A percentile compares a stretch with the other conserved stretches of the same genome.
phyloP scores from a whole-genome alignment of 352 stramenopile genomes.

The Discostella stelligera region DNA sequence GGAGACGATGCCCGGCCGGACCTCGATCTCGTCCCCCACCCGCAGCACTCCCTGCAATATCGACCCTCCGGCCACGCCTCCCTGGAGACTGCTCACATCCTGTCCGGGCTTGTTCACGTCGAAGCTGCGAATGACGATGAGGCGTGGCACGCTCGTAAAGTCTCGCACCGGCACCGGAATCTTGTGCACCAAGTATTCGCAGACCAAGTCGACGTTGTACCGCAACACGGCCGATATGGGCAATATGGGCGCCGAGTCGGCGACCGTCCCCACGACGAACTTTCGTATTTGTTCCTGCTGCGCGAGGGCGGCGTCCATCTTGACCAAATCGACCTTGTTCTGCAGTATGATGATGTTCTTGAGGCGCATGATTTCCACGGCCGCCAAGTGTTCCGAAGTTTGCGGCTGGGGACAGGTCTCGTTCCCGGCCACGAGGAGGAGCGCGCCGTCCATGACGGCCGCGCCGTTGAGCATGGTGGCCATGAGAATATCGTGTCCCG shows the following conservation, averaged over 20 bases:
- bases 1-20: constrained; percentile 97
- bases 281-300: constrained; percentile 96
- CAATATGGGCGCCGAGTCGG: constrained; percentile 97
- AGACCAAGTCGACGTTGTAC: constrained; percentile 99
- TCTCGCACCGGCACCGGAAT: constrained; percentile 97
- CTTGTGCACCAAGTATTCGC: constrained; percentile 99
- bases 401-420: constrained; percentile 98
- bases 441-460: constrained; percentile 99
- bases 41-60: constrained; percentile 96
- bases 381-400: constrained; percentile 99
- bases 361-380: constrained; percentile 99
- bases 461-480: constrained; percentile 99
- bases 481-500: constrained; percentile 99
- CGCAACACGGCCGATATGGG: constrained; percentile 99
- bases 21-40: constrained; percentile 98
- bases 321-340: constrained; percentile 99
- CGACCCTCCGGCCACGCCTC: constrained; percentile 88
- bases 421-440: constrained; percentile 95
- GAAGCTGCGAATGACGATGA: constrained; percentile 99
- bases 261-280: constrained; percentile 89
- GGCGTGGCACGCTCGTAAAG: constrained; percentile 95
- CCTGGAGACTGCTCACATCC: constrained; percentile 94
- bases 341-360: constrained; percentile 99
- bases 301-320: constrained; percentile 94
- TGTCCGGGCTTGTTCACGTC: constrained; percentile 99